Evolutionary conservation across 345 rosid genomes (phyloP).

Genomic region (Rhodamnia argentea): DNA sequence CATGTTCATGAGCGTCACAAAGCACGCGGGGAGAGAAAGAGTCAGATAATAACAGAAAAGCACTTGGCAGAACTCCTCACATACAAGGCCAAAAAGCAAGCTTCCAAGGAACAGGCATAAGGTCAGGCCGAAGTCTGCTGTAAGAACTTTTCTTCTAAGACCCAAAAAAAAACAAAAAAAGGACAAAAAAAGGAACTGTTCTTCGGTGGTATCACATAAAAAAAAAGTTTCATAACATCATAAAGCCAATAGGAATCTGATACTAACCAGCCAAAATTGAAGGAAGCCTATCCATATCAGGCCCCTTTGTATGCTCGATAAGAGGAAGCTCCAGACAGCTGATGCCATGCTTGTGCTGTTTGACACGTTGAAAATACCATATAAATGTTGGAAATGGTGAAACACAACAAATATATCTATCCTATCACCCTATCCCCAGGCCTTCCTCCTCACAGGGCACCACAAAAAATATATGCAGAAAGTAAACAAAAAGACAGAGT

Average conservation of each 20-base stretch:
- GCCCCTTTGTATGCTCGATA: constrained; percentile 67
- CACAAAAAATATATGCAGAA: background rate
- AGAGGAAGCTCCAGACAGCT: constrained; percentile 80
- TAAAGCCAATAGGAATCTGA: background rate
- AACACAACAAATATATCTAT: background rate
- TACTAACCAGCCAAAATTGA: constrained; percentile 50
- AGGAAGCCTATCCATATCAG: constrained; percentile 63
- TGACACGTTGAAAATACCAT: background rate
- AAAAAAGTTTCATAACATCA: background rate
- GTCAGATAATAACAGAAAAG: background rate
- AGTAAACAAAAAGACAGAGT: background rate
- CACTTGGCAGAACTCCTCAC: background rate
- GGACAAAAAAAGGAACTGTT: background rate
- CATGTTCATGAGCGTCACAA: background rate
- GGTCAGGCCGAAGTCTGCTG: background rate
- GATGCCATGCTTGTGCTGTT: constrained; percentile 56
- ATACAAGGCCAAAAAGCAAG: background rate
- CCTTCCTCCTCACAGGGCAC: background rate
- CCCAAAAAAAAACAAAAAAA: background rate
- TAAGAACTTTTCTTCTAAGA: background rate
- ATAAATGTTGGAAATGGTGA: background rate
- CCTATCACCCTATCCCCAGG: background rate
- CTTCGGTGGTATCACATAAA: background rate
- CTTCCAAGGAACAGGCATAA: background rate
- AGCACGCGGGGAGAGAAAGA: background rate